Percentiles rank a stretch among this genome's conserved stretches.
phyloP scores from a whole-genome alignment of 306 rosid genomes.

The Vicia villosa region DNA sequence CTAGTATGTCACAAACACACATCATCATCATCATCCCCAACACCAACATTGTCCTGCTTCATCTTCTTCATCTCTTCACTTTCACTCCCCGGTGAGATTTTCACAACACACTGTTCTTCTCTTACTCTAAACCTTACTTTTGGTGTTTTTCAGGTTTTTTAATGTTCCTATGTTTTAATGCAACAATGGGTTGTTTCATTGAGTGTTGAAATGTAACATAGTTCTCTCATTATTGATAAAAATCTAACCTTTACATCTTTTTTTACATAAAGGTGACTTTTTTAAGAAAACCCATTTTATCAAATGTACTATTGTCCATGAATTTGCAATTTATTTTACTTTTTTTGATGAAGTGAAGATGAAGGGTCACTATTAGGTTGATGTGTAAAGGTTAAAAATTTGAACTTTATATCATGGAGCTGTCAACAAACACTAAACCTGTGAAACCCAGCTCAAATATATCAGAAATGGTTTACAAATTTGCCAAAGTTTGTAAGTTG shows the following conservation, averaged over 20 bases:
- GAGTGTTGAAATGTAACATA: slow-evolving; percentile 11
- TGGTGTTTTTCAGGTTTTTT: background rate
- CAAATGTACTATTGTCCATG: slow-evolving; percentile 18
- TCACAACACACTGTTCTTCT: background rate
- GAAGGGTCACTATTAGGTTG: slow-evolving; percentile 34
- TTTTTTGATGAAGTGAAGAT: slow-evolving; percentile 30
- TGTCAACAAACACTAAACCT: slow-evolving; percentile 46
- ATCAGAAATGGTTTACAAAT: slow-evolving; percentile 69
- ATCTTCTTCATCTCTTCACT: slow-evolving; percentile 9
- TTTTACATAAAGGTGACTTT: background rate
- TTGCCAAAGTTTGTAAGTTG: slow-evolving; percentile 68
- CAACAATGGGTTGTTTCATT: slow-evolving; percentile 6
- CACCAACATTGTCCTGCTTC: background rate
- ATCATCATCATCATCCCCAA: background rate
- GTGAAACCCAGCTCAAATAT: slow-evolving; percentile 63
- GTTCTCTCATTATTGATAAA: background rate
- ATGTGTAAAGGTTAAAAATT: slow-evolving; percentile 39
- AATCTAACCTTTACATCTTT: background rate
- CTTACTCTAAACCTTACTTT: slow-evolving; percentile 16
- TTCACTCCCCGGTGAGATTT: slow-evolving; percentile 32
- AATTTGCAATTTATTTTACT: slow-evolving; percentile 24
- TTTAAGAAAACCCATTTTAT: slow-evolving; percentile 10
- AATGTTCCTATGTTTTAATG: slow-evolving; percentile 4
- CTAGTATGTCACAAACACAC: slow-evolving; percentile 32
- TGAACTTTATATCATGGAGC: slow-evolving; percentile 53